Evolutionary conservation across 345 rosid species (phyloP), one percentile per base, ranked within the genome.

Genomic region (Gossypium ekmanianum): DNA sequence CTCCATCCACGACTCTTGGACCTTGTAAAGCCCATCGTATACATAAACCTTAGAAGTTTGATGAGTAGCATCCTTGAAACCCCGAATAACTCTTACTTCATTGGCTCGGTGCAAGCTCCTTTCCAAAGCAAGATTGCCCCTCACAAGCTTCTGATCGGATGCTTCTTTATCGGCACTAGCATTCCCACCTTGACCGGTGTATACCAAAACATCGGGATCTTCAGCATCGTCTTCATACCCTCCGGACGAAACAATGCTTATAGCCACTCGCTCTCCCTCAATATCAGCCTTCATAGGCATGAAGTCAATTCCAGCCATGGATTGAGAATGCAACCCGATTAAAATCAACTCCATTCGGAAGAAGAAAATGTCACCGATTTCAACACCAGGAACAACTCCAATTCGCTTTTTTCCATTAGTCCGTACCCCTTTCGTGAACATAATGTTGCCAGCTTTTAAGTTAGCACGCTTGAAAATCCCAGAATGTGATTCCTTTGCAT

Each of bases 41-140:
- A 88, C 73, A 68, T 92, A 90, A 22, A 88, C 83, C 83, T 86
- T 92, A 20, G 65, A 29, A 2, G 68, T 7, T 10, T 77, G 79
- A 80, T 75, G 72, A 10, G 29, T 8, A 26, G 64, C 47, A 72
- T 90, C 92, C 76, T 79, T 88, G 80, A 89, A 17, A 9, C 94
- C 97, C 11, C 94, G 86, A 61, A 88, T 85, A n/a, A 92, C 97
- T 78, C 97, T 81, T 34, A 92, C 89, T 29, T 86, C 82, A 75
- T 81, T 92, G 45, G 68, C 83, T 56, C 87, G 85, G 57, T 79
- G 92, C 88, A 89, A 83, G 75, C 98, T 93, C 78, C 84, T 89
- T 85, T 93, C 98, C 80, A 95, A 74, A 9, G 98, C 99, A 75
- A 95, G 92, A 83, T 95, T 95, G 52, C 99, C 98, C 79, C 97